Conservation (phyloP, 257 asterid species). For the Thymus quinquecostatus region DNA sequence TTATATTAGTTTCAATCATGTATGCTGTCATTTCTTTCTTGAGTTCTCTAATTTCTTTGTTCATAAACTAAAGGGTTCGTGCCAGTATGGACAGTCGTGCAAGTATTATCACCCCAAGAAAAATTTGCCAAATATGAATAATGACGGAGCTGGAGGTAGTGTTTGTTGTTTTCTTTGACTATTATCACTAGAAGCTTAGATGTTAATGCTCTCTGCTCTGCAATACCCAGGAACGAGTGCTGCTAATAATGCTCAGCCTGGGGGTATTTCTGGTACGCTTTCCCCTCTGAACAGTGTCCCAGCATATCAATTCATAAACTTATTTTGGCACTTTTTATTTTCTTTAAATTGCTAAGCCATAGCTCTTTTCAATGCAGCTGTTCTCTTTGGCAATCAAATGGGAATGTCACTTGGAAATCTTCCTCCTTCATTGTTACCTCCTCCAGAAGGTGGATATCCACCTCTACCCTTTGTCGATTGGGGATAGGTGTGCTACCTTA, state of each 20-base stretch:
- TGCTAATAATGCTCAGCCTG: conserved; percentile 37
- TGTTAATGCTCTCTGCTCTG: conserved; percentile 26
- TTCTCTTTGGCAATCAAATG: conserved; percentile 49
- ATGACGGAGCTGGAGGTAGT: conserved; percentile 58
- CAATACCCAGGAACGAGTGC: conserved; percentile 37
- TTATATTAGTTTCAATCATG: conserved; percentile 2
- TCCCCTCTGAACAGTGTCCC: conserved; percentile 3
- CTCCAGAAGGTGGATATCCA: conserved; percentile 89
- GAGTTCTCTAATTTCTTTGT: conserved; percentile 1
- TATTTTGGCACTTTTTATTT: not conserved
- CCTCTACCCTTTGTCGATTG: conserved; percentile 80
- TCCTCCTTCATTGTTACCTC: conserved; percentile 93
- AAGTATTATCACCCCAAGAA: conserved; percentile 84
- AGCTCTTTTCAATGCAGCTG: conserved; percentile 42
- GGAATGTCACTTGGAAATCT: conserved; percentile 64
- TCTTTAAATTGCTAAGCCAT: conserved; percentile 19
- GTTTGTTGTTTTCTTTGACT: conserved; percentile 10
- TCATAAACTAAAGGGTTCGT: conserved; percentile 62
- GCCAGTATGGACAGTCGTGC: conserved; percentile 84
- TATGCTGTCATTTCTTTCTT: not conserved
- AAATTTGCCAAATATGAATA: conserved; percentile 34
- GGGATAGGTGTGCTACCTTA: conserved; percentile 59
- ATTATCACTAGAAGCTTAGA: not conserved
- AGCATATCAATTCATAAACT: not conserved
- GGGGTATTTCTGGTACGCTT: conserved; percentile 47